Evolutionary conservation across 2,329 filamentous ascomycete species (phyloP), one percentile per base, ranked within the genome.

Genomic region (Beauveria sp.): DNA sequence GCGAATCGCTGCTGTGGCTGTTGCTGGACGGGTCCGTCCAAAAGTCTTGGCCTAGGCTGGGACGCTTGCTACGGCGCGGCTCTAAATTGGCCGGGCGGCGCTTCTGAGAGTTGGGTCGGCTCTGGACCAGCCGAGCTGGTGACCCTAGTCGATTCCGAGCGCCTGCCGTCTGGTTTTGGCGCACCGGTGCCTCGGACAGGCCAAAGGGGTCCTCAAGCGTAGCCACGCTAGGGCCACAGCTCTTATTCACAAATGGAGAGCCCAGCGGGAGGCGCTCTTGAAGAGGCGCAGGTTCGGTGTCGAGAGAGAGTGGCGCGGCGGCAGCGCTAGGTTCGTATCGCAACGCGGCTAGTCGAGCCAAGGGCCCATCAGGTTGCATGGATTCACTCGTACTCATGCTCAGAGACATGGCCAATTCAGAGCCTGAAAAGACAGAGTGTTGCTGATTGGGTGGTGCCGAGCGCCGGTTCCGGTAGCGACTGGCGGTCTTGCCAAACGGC

Each of bases 321-420:
- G 65, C 18, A 62, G 53, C 14, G 46, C 63, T 20, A 60, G 64
- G 34, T 2, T 47, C 24, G 9, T 43, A 26, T 22, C 68, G 69
- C 16, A 66, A 59, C 41, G 65, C 66, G n/a, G 82, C 80, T 47
- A 88, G 76, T 65, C 83, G 82, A 2, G 85, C 84, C 59, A 89
- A 68, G 10, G 84, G 83, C 3, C 84, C 85, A 58, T 82, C 75
- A 0, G 80, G 81, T 65, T 87, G 82, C 86, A 89, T 88, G 2
- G 80, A 80, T 47, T 86, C 83, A 2, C 85, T 80, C 1, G 85
- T 88, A 72, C 83, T 86, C 34, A 87, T 74, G 1, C 80, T 78
- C 57, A 89, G 76, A 12, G 86, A 88, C 67, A 87, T 74, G 47
- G 80, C 78, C 79, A 89, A 86, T 64, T 87, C 85, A 46, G 81